A percentile compares a stretch with the other conserved stretches of the same genome.
Evolutionary conservation across 2,329 filamentous ascomycete species (phyloP).

Genomic region (Colletotrichum trifolii): DNA sequence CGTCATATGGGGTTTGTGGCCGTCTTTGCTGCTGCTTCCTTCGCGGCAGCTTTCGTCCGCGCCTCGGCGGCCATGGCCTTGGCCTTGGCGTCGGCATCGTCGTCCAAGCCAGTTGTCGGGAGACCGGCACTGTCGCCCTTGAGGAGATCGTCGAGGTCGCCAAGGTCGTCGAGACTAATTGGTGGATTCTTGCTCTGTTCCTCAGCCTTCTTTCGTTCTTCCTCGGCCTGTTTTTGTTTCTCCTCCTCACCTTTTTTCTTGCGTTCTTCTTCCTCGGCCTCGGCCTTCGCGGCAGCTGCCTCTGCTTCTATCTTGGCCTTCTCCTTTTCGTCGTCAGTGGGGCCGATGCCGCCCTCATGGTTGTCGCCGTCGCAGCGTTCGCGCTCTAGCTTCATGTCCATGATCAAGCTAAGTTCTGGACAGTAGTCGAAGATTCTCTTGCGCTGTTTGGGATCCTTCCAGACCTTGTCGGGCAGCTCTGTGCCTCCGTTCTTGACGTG

Average conservation of each 20-base stretch:
- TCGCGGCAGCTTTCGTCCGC: slow-evolving; percentile 9
- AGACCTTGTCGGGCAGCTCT: slow-evolving; percentile 55
- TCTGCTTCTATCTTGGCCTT: slow-evolving; percentile 27
- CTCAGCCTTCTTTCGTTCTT: neutral
- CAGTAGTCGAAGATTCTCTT: slow-evolving; percentile 65
- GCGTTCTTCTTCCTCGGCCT: slow-evolving; percentile 19
- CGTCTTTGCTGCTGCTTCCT: neutral
- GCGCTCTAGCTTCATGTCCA: slow-evolving; percentile 66
- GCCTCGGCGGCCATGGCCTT: slow-evolving; percentile 24
- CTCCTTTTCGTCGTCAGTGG: slow-evolving; percentile 29
- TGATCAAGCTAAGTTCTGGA: slow-evolving; percentile 64
- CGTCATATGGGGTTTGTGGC: slow-evolving; percentile 1
- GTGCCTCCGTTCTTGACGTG: slow-evolving; percentile 59
- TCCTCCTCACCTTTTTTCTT: slow-evolving; percentile 26
- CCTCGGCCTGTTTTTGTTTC: slow-evolving; percentile 2
- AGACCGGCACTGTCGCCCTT: slow-evolving; percentile 13
- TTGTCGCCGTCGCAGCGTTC: slow-evolving; percentile 56
- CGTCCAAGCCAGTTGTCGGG: neutral
- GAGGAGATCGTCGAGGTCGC: slow-evolving; percentile 11
- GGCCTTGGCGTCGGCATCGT: slow-evolving; percentile 28
- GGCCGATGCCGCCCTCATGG: slow-evolving; percentile 40
- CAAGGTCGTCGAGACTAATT: slow-evolving; percentile 7
- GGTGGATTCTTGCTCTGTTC: neutral
- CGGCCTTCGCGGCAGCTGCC: slow-evolving; percentile 24
- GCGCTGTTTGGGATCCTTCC: slow-evolving; percentile 56